Conservation (phyloP, 768 basidiomycete species). For the Sistotremastrum niveocremeum region DNA sequence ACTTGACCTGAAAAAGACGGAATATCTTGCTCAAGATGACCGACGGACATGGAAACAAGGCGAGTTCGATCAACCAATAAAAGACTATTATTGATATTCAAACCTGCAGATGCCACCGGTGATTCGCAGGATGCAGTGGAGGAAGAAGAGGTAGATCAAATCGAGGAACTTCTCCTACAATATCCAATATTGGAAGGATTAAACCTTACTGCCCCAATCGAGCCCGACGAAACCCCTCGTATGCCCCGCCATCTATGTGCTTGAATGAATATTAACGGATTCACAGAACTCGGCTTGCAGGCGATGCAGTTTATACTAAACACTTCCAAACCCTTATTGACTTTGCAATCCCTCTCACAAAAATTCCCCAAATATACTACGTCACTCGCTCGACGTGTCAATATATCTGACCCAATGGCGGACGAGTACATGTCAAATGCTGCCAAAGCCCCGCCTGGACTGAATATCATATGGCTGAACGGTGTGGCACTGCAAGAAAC, state of each 20-base stretch:
- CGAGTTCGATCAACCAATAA: slow-evolving; percentile 1
- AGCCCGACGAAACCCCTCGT: too few relatives aligned
- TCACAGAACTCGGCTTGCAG: slow-evolving; percentile 54
- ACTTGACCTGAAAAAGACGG: slow-evolving; percentile 91
- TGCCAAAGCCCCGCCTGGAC: slow-evolving; percentile 34
- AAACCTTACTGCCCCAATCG: too few relatives aligned
- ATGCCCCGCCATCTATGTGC: neutral
- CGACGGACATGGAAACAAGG: slow-evolving; percentile 28
- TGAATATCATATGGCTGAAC: slow-evolving; percentile 67
- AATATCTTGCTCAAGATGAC: slow-evolving; percentile 91
- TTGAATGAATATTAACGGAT: neutral
- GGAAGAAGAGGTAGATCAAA: slow-evolving; percentile 16
- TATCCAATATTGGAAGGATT: too few relatives aligned
- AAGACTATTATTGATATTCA: neutral
- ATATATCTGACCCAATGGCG: slow-evolving; percentile 32
- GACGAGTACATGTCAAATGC: slow-evolving; percentile 48
- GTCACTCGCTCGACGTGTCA: slow-evolving; percentile 56
- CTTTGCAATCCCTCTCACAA: slow-evolving; percentile 59
- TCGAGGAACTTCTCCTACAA: slow-evolving; percentile 22
- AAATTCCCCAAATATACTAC: slow-evolving; percentile 84
- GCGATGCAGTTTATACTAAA: slow-evolving; percentile 62
- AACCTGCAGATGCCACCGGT: neutral
- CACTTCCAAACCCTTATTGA: slow-evolving; percentile 38
- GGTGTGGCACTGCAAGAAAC: slow-evolving; percentile 46
- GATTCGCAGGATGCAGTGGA: slow-evolving; percentile 11